Evolutionary conservation across 805 yeast species (phyloP), one percentile per base, ranked within the genome.

Genomic region (Wickerhamiella kazuoi): DNA sequence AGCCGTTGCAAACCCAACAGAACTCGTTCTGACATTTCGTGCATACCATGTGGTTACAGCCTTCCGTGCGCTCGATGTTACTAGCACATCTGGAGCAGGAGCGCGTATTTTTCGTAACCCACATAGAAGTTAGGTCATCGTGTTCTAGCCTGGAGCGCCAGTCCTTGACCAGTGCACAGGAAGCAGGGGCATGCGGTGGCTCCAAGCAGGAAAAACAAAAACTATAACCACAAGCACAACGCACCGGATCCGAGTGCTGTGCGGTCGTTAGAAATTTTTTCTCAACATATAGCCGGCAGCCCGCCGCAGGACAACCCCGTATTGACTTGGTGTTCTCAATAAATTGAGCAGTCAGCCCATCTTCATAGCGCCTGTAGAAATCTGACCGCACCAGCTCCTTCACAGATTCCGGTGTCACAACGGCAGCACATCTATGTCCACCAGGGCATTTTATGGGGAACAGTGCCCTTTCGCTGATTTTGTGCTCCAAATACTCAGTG

Each of bases 21-120:
- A 84, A 90, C 54, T 86, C 81, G 54, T 71, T 59, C 11, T 56
- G 53, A 56, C 98, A 90, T 42, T 73, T 76, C 3, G 71, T 64
- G 56, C 98, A 90, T 1, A 74, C 69, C 94, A 90, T 87, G 59
- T 90, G 98, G 58, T 87, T 87, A 60, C 98, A 90, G 0, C 98
- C 98, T 18, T 96, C 97, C 53, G 79, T 79, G 51, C 87, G 84
- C 54, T 90, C 96, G 45, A 87, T 90, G 21, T 74, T 63, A 1
- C 83, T 63, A 8, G 62, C 61, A 61, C 98, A 90, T 51, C 72
- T 71, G 0, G 95, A 93, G 56, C 98, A 90, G 34, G 71, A 70
- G 48, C 82, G 77, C 1, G 98, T 83, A 55, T 87, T 76, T 3
- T 79, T 74, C 3, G 73, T 66, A 19, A 90, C 75, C 96, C 97